Percentiles rank a stretch among this genome's conserved stretches.
phyloP scores from a whole-genome alignment of 345 rosid genomes.

The Microthlaspi erraticum region DNA sequence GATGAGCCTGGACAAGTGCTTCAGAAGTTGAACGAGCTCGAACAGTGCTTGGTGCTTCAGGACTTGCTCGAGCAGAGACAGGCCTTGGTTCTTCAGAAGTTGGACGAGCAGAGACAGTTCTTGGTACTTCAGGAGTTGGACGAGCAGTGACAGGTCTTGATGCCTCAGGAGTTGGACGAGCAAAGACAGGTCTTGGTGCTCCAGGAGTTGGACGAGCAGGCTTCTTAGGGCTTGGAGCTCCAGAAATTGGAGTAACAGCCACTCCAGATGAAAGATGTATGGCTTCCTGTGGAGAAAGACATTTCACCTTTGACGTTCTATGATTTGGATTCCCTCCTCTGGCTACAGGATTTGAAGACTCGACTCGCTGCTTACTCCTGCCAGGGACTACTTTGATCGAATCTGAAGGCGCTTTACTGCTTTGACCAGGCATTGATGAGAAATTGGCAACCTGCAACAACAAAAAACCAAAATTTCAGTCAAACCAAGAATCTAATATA shows the following conservation, averaged over 20 bases:
- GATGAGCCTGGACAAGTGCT: background rate
- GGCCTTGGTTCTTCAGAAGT: constrained; percentile 11
- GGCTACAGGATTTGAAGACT: constrained; percentile 41
- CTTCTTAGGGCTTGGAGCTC: no score
- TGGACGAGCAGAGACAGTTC: background rate
- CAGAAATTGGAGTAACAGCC: constrained; percentile 13
- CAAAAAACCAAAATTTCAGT: background rate
- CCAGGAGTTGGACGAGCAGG: background rate
- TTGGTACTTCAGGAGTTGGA: background rate
- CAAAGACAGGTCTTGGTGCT: constrained; percentile 4
- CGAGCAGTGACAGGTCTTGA: background rate
- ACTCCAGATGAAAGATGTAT: constrained; percentile 18
- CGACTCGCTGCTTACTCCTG: constrained; percentile 37
- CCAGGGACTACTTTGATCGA: constrained; percentile 45
- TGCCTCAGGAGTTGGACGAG: constrained; percentile 6
- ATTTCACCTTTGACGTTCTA: constrained; percentile 34
- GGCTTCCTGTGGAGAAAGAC: constrained; percentile 39
- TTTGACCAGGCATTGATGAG: constrained; percentile 34
- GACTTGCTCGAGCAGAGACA: background rate
- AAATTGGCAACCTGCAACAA: constrained; percentile 21
- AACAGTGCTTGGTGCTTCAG: constrained; percentile 12
- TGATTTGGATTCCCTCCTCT: constrained; percentile 21
- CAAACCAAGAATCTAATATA: constrained; percentile 13
- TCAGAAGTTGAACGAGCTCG: background rate
- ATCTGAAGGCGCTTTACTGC: constrained; percentile 17